Evolutionary conservation across 371 early-diverging fungal species (phyloP), one percentile per base, ranked within the genome.

Genomic region (Apophysomyces ossiformis): DNA sequence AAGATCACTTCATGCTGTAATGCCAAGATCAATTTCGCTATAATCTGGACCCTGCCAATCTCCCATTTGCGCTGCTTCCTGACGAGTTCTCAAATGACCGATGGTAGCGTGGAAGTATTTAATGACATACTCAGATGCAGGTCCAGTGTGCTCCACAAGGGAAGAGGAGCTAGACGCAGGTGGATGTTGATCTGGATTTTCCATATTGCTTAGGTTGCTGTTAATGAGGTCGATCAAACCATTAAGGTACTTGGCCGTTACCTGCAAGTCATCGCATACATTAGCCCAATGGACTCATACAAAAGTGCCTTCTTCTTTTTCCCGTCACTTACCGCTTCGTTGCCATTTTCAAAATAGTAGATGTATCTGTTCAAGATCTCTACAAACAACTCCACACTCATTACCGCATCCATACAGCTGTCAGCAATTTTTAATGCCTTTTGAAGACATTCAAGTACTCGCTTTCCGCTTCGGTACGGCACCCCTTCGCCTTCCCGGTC

Each of bases 401-500:
- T 86, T 26, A 88, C 84, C 37, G 88, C 81, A 69, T 97, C 96
- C 87, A 96, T 87, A 61, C 95, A 92, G 6, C 91, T 87, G 74
- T 94, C 95, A 1, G 98, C 97, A 66, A 95, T 88, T 72, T 93
- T 93, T 26, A 95, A 84, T 5, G 96, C 93, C 74, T 94, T 92
- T 75, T 95, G 93, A 61, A 98, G 77, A 61, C 92, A 92, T 67
- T 93, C 93, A 41, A 95, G 78, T 5, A 91, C 92, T 45, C 90
- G 82, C 67, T 92, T 89, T 46, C 91, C 93, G 70, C 96, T 91
- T 66, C 93, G 85, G 67, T 89, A 92, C 32, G 82, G 69, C 13
- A 46, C 56, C 43, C 69, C 70, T 37, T 71, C 66, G 16, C 26
- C 54, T 43, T 75, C 85, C 44, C 71, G 74, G 7, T 64, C 65